Conservation (phyloP, 169 alveolate species). For the Condylostoma magnum region DNA sequence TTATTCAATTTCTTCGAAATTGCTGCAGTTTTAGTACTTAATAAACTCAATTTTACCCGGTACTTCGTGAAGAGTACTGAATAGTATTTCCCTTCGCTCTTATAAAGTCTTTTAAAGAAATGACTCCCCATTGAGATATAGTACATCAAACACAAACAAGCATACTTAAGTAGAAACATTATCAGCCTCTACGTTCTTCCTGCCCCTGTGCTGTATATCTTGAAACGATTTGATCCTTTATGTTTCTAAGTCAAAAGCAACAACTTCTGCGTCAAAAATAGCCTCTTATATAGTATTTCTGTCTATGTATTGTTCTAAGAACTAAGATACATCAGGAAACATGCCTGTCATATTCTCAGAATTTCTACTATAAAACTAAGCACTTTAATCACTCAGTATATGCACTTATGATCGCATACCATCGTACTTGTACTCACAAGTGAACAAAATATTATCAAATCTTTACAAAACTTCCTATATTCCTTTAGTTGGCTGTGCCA, state of each 20-base stretch:
- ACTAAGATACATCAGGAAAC: conserved; percentile 89
- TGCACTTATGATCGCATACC: conserved; percentile 98
- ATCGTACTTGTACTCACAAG: conserved; percentile 98
- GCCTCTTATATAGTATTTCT: conserved; percentile 64
- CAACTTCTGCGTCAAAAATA: conserved; percentile 97
- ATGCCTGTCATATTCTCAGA: conserved; percentile 91
- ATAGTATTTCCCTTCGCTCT: conserved; percentile 79
- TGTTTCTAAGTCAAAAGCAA: conserved; percentile 92
- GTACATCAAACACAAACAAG: conserved; percentile 86
- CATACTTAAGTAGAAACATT: conserved; percentile 80
- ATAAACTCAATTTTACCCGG: conserved; percentile 75
- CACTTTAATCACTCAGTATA: conserved; percentile 36
- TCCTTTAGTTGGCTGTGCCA: conserved; percentile 97
- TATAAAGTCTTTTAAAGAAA: conserved; percentile 67
- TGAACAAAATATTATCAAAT: conserved; percentile 90
- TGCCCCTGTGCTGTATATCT: conserved; percentile 90
- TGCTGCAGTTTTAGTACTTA: conserved; percentile 53
- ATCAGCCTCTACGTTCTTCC: conserved; percentile 87
- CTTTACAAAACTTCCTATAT: conserved; percentile 82
- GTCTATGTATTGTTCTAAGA: conserved; percentile 55
- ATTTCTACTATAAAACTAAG: conserved; percentile 90
- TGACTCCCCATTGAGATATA: conserved; percentile 76
- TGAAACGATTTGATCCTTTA: conserved; percentile 95
- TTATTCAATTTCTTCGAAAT: conserved; percentile 76
- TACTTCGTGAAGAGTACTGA: conserved; percentile 49